These are phyloP conservation scores for Secale cereale DNA, from an alignment of 176 grass and related monocot genomes.

Conservation along the genomic window DNA sequence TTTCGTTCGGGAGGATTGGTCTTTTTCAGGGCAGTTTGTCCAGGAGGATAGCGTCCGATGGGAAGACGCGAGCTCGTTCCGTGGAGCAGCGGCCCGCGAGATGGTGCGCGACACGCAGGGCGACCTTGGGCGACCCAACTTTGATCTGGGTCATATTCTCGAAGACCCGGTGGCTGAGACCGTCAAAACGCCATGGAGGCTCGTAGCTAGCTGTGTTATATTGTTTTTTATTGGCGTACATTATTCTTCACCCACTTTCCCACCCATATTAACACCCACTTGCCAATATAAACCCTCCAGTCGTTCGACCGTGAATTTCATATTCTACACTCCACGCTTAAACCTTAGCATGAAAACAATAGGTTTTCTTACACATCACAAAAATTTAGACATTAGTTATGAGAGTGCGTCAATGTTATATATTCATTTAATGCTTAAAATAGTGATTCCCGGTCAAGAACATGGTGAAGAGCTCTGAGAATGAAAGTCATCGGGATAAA, in stretches of 20 bases:
- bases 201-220: no score
- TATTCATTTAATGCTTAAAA: not conserved
- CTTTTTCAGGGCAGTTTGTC: no score
- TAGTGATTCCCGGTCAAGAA: not conserved
- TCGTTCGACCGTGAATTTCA: not conserved
- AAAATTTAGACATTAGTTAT: not conserved
- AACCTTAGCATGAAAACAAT: not conserved
- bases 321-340: not conserved
- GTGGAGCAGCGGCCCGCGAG: no score
- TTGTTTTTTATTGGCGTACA: no score
- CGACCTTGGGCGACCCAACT: no score
- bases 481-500: not conserved
- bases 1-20: no score
- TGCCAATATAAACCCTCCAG: not conserved
- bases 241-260: not conserved
- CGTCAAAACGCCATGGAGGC: no score
- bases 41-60: no score
- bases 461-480: not conserved
- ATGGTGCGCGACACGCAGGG: no score
- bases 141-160: no score
- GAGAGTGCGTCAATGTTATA: not conserved
- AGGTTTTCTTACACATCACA: not conserved
- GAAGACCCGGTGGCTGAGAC: no score
- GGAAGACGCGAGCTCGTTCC: no score
- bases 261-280: not conserved